Percentiles rank a stretch among this genome's conserved stretches.
phyloP scores from a whole-genome alignment of 345 rosid genomes.

The Boechera divaricarpa region DNA sequence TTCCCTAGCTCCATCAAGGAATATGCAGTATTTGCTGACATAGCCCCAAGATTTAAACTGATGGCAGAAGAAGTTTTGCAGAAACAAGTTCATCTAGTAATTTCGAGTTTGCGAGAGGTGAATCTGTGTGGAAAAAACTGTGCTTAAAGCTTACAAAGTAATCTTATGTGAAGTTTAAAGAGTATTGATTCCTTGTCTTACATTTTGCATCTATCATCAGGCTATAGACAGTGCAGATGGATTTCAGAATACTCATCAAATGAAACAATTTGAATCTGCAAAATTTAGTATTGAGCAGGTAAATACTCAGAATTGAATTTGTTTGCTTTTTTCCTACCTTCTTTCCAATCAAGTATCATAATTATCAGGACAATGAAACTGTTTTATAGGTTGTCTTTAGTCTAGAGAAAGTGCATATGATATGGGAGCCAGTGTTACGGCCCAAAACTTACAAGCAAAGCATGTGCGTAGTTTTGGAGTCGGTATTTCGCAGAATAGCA shows the following conservation, averaged over 20 bases:
- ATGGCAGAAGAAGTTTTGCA: slow-evolving; percentile 88
- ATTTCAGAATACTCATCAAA: slow-evolving; percentile 89
- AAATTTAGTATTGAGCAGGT: slow-evolving; percentile 93
- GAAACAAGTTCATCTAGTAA: slow-evolving; percentile 76
- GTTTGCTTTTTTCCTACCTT: slow-evolving; percentile 7
- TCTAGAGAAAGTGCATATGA: slow-evolving; percentile 88
- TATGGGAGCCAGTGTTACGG: slow-evolving; percentile 90
- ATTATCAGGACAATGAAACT: slow-evolving; percentile 29
- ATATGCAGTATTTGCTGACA: slow-evolving; percentile 80
- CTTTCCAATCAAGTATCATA: not conserved
- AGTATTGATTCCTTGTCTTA: slow-evolving; percentile 8
- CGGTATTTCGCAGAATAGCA: slow-evolving; percentile 74
- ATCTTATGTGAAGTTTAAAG: slow-evolving; percentile 17
- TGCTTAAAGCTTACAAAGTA: slow-evolving; percentile 9
- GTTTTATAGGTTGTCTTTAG: slow-evolving; percentile 73
- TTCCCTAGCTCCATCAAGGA: slow-evolving; percentile 82
- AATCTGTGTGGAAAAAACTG: slow-evolving; percentile 14
- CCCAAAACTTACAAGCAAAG: slow-evolving; percentile 81
- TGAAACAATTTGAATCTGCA: slow-evolving; percentile 84
- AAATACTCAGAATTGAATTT: slow-evolving; percentile 32
- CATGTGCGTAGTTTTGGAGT: slow-evolving; percentile 81
- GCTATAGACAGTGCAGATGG: slow-evolving; percentile 92
- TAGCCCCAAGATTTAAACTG: slow-evolving; percentile 85
- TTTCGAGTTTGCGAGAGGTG: slow-evolving; percentile 80
- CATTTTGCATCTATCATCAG: slow-evolving; percentile 49